A percentile compares a stretch with the other conserved stretches of the same genome.
These are phyloP conservation scores for Rubia tinctorum DNA, from an alignment of 305 asterid genomes.

Conservation along the genomic window DNA sequence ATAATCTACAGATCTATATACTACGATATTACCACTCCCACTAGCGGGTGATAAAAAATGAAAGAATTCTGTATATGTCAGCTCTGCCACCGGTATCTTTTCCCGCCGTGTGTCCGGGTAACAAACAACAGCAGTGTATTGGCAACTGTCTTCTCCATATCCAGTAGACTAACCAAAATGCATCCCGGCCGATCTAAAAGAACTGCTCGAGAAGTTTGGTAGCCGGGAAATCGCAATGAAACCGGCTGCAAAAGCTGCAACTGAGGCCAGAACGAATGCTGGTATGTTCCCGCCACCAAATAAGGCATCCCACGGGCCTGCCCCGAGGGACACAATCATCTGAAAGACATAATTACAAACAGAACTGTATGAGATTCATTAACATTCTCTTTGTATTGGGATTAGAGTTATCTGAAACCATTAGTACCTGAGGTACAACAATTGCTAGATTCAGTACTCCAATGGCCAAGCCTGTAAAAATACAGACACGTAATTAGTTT, in stretches of 20 bases:
- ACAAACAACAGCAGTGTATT: not conserved
- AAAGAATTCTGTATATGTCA: slow-evolving; percentile 11
- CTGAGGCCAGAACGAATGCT: slow-evolving; percentile 86
- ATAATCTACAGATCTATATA: slow-evolving; percentile 13
- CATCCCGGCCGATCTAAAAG: slow-evolving; percentile 67
- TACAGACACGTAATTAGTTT: slow-evolving; percentile 20
- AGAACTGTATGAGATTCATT: not conserved
- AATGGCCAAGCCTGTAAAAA: slow-evolving; percentile 84
- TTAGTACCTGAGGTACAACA: slow-evolving; percentile 91
- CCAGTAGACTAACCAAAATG: slow-evolving; percentile 65
- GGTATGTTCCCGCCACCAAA: slow-evolving; percentile 99
- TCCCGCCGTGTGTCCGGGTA: not conserved
- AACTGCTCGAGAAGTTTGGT: slow-evolving; percentile 63
- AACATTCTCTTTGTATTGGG: not conserved
- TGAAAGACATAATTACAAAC: slow-evolving; percentile 19
- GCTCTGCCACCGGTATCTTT: not conserved
- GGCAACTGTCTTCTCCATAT: not conserved
- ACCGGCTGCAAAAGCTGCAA: slow-evolving; percentile 77
- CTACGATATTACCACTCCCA: slow-evolving; percentile 13
- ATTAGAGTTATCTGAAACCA: not conserved
- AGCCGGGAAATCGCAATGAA: slow-evolving; percentile 66
- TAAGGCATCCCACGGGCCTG: slow-evolving; percentile 99
- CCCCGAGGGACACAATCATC: slow-evolving; percentile 98
- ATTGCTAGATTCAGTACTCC: slow-evolving; percentile 99
- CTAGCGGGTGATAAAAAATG: slow-evolving; percentile 1